Evolutionary conservation across 176 grass and related monocot species (phyloP).

Genomic region (Triticum timopheevii): DNA sequence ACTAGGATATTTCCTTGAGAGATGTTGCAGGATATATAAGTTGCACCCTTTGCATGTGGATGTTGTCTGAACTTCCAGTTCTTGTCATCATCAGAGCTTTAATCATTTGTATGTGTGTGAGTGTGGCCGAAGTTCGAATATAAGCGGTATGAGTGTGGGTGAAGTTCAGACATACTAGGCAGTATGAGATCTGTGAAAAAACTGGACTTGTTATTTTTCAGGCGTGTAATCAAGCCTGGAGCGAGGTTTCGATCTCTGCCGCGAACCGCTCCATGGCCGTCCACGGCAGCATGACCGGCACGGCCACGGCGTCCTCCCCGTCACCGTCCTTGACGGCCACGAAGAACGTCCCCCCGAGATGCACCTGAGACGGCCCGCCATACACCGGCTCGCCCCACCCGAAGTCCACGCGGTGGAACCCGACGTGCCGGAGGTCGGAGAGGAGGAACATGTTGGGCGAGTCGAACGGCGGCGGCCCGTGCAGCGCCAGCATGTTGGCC

Average conservation of each 20-base stretch:
- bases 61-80: background rate
- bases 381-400: conserved; percentile 44
- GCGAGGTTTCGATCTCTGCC: background rate
- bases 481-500: conserved; percentile 24
- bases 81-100: no score
- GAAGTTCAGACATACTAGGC: no score
- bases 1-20: no score
- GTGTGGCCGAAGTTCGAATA: no score
- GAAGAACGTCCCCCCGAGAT: background rate
- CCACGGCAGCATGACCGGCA: conserved; percentile 24
- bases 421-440: conserved; percentile 39
- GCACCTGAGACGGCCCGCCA: background rate
- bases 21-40: background rate
- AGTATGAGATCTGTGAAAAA: no score
- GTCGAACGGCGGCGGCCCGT: background rate
- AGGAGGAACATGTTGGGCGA: conserved; percentile 17
- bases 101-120: no score
- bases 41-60: background rate
- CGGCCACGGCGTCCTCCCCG: conserved; percentile 19
- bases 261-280: conserved; percentile 37
- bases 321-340: background rate
- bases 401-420: conserved; percentile 38
- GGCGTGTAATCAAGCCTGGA: no score
- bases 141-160: no score
- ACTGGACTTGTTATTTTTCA: no score